Base-by-base conservation (phyloP, 73 alveolate species). In the Paramecium primaurelia region DNA sequence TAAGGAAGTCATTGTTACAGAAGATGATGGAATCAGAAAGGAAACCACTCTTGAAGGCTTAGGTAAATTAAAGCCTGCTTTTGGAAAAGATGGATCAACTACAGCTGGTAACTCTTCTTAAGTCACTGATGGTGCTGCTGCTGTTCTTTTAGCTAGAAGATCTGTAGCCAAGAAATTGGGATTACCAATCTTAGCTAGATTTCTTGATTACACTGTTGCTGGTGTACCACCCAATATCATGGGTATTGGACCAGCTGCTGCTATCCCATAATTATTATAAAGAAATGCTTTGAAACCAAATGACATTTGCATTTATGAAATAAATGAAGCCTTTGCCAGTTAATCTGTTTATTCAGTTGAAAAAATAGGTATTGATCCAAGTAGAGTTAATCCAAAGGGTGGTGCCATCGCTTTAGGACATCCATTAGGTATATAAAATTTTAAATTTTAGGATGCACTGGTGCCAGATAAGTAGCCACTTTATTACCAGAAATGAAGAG, bases 321-420 rank as follows among this genome's bases (percentile, higher is more conserved):
- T 99, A 87, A 99, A 99, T 96, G 99, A 99, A 95, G 99, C 99
- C 89, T 99, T 99, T 93, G 99, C 99, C 40, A 95, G 99, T 86
- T 99, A 99, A 95, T 99, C 99, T 71, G 92, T 96, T 60, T 97
- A 95, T 97, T 94, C 98, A 45, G 96, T 97, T 49, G 96, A 97
- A 38, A 94, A 97, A 85, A 86, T 99, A 54, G 97, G 98, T 60
- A 97, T 99, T 86, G 99, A 99, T 68, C 93, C 93, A 95, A 96
- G 95, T 88, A 99, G 98, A 96, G 95, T 99, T 73, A 99, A 99
- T 97, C 99, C 99, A 68, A 98, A 99, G 96, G 99, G 99, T 25
- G 99, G 99, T 58, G 99, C 99, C 18, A 98, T 98, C 75, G 99
- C 99, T 32, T 95, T 99, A 45, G 99, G 99, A 58, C 99, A 99